Conservation (phyloP, 2,329 filamentous ascomycete genomes). For the Didymellaceae sp. region DNA sequence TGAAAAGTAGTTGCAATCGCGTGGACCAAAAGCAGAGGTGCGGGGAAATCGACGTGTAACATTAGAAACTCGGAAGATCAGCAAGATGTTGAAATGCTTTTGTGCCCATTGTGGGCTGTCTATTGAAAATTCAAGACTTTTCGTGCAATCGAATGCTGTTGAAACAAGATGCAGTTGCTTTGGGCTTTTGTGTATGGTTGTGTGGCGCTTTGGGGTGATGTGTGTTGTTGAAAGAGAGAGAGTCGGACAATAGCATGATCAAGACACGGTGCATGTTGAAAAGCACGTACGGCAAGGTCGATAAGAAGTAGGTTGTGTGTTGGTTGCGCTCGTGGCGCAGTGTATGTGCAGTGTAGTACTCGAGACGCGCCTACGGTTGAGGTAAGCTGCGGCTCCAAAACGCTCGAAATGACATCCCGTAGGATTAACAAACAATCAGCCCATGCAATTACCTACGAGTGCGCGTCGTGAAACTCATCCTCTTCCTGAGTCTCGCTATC, state of each 20-base stretch:
- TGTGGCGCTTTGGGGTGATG: conserved; percentile 12
- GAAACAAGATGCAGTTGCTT: neutral
- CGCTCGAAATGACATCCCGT: conserved; percentile 11
- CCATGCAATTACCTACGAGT: conserved; percentile 36
- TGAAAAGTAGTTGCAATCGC: neutral
- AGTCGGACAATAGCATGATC: neutral
- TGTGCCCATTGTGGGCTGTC: neutral
- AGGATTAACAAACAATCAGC: conserved; percentile 5
- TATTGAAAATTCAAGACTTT: neutral
- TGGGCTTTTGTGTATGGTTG: neutral
- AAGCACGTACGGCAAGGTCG: conserved; percentile 16
- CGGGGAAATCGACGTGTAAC: neutral
- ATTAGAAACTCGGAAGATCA: neutral
- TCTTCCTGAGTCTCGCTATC: conserved; percentile 54
- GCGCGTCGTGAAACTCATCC: conserved; percentile 58
- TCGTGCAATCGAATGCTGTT: conserved; percentile 1
- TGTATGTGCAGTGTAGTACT: conserved; percentile 10
- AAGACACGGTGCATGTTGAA: conserved; percentile 25
- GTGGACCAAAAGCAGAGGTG: neutral
- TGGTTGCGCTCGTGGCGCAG: conserved; percentile 7
- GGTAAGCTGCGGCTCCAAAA: conserved; percentile 14
- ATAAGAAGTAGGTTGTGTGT: conserved; percentile 5
- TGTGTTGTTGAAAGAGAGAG: neutral
- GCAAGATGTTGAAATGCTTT: conserved; percentile 9
- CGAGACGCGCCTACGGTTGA: conserved; percentile 11